phyloP scores from a whole-genome alignment of 345 rosid species.

The Salix udensis region DNA sequence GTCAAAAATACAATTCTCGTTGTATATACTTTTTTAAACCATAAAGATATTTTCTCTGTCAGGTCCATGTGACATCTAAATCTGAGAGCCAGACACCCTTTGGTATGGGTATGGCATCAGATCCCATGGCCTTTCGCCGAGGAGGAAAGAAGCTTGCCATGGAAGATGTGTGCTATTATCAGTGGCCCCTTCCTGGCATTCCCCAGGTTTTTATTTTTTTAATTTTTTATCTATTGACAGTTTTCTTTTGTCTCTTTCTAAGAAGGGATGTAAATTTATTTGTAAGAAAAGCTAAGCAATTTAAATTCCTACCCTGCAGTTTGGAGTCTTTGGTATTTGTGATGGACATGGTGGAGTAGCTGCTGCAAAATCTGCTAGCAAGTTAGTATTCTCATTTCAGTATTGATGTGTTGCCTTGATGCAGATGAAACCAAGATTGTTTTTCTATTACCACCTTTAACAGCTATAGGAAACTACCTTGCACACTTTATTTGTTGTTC shows the following conservation, averaged over 20 bases:
- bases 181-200: slow-evolving; percentile 86
- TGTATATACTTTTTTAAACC: background rate
- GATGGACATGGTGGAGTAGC: slow-evolving; percentile 95
- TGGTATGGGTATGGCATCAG: slow-evolving; percentile 81
- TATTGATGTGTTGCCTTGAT: slow-evolving; percentile 16
- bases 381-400: slow-evolving; percentile 52
- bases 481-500: background rate
- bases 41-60: slow-evolving; percentile 12
- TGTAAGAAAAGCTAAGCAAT: slow-evolving; percentile 8
- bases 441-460: background rate
- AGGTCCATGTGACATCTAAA: slow-evolving; percentile 68
- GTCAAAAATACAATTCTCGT: background rate
- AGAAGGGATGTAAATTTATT: slow-evolving; percentile 7
- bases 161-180: slow-evolving; percentile 92
- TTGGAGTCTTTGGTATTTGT: slow-evolving; percentile 90
- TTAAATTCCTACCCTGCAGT: slow-evolving; percentile 43
- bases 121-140: slow-evolving; percentile 91
- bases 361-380: slow-evolving; percentile 89
- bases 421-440: slow-evolving; percentile 8
- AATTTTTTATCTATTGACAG: slow-evolving; percentile 11
- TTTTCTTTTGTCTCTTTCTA: background rate
- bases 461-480: background rate
- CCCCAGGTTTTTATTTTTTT: slow-evolving; percentile 44
- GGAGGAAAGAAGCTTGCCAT: slow-evolving; percentile 92
- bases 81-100: slow-evolving; percentile 55